These are phyloP conservation scores for Pyrenophora tritici-repentis DNA, from an alignment of 2,329 filamentous ascomycete species.

Conservation along the genomic window DNA sequence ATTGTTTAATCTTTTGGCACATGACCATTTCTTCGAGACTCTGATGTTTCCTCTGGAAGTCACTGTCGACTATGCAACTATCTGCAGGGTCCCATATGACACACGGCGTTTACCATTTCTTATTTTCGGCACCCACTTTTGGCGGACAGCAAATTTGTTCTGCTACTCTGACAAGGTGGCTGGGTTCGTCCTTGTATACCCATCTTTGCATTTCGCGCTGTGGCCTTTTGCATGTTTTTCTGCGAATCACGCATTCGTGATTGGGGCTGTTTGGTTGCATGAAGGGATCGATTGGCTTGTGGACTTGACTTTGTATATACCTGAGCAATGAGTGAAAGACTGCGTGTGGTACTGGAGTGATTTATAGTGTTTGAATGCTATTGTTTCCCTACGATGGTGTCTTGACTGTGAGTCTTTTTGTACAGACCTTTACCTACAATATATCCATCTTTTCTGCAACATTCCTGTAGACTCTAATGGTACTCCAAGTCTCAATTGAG, in stretches of 20 bases:
- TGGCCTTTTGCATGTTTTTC: slow-evolving; percentile 8
- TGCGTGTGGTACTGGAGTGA: slow-evolving; percentile 1
- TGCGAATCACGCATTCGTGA: not conserved
- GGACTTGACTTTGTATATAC: slow-evolving; percentile 28
- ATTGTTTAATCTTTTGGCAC: slow-evolving; percentile 18
- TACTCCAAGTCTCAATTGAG: too few species aligned
- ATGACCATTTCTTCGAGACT: slow-evolving; percentile 8
- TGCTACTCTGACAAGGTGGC: slow-evolving; percentile 22
- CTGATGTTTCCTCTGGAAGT: not conserved
- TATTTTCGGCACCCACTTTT: not conserved
- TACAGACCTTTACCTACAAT: not conserved
- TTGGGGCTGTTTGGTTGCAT: slow-evolving; percentile 1
- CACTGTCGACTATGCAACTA: not conserved
- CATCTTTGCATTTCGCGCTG: slow-evolving; percentile 29
- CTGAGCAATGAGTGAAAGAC: not conserved
- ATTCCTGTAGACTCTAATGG: too few species aligned
- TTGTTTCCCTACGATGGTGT: not conserved
- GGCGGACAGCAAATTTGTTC: slow-evolving; percentile 16
- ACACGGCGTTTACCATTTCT: not conserved
- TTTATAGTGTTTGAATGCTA: slow-evolving; percentile 8
- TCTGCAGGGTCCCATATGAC: not conserved
- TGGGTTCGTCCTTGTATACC: slow-evolving; percentile 43
- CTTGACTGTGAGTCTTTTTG: not conserved
- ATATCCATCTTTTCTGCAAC: too few species aligned
- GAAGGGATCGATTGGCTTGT: not conserved